phyloP scores from a whole-genome alignment of 805 yeast genomes.

The Candida golubevii region DNA sequence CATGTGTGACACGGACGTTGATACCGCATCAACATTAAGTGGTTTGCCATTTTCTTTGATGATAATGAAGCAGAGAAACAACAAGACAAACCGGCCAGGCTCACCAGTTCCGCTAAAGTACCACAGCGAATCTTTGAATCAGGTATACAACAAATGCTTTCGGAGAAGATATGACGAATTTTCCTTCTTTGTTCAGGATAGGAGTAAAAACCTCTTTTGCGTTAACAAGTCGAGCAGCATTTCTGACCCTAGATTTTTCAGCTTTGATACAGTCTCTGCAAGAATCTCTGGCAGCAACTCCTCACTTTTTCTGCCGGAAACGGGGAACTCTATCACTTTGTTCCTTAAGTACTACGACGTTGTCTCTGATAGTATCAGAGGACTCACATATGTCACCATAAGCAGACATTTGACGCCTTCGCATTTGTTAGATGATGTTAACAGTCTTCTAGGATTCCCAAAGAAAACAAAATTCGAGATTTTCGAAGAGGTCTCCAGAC shows the following conservation, averaged over 20 bases:
- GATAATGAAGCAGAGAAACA: constrained; percentile 62
- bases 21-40: constrained; percentile 15
- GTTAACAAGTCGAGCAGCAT: constrained; percentile 3
- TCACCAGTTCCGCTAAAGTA: constrained; percentile 23
- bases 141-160: constrained; percentile 45
- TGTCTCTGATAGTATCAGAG: constrained; percentile 48
- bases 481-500: constrained; percentile 60
- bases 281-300: constrained; percentile 10
- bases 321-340: constrained; percentile 24
- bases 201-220: constrained; percentile 35
- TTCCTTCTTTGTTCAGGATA: constrained; percentile 66
- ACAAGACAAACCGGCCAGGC: constrained; percentile 66
- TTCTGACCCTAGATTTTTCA: constrained; percentile 22
- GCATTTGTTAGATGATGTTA: constrained; percentile 37
- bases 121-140: constrained; percentile 43
- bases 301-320: constrained; percentile 12
- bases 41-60: constrained; percentile 47
- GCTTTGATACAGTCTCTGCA: constrained; percentile 18
- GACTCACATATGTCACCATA: constrained; percentile 58
- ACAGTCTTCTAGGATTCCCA: constrained; percentile 37
- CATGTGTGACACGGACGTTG: constrained; percentile 1
- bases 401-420: constrained; percentile 44
- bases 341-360: constrained; percentile 69
- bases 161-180: constrained; percentile 46
- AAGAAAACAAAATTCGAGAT: constrained; percentile 32